Evolutionary conservation across 495 filamentous ascomycete species (phyloP).

Genomic region (Astrocystis sublimbata): DNA sequence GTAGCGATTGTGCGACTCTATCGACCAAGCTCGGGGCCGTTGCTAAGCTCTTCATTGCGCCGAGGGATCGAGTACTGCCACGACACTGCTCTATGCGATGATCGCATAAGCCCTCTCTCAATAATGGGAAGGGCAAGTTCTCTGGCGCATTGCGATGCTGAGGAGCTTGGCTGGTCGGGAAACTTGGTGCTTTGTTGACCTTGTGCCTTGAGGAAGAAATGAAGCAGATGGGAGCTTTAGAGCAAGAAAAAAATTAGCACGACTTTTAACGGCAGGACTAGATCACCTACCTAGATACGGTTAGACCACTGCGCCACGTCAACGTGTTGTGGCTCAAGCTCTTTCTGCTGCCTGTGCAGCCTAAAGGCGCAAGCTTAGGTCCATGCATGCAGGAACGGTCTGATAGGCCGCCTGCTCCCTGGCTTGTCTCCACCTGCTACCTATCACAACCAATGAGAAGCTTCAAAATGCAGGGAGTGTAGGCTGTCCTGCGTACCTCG

Average conservation of each 20-base stretch:
- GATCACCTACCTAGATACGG: too few relatives aligned
- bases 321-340: constrained; percentile 4
- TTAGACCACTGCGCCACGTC: constrained; percentile 7
- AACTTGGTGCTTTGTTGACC: constrained; percentile 26
- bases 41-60: not conserved
- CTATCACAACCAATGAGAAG: not conserved
- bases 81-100: not conserved
- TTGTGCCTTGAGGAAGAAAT: constrained; percentile 31
- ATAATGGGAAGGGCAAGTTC: not conserved
- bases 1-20: not conserved
- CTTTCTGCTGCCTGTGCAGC: not conserved
- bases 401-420: not conserved
- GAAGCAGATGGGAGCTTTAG: constrained; percentile 22
- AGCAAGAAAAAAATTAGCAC: constrained; percentile 33
- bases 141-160: not conserved
- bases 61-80: not conserved
- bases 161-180: not conserved
- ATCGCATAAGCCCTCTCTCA: not conserved
- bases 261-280: constrained; percentile 23
- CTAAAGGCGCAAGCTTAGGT: not conserved
- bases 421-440: not conserved
- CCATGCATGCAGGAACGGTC: not conserved
- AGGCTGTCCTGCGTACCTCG: constrained; percentile 3
- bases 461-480: not conserved
- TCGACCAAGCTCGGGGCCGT: not conserved